Evolutionary conservation across 495 filamentous ascomycete species (phyloP), one percentile per base, ranked within the genome.

Genomic region (Apiosordaria backusii): DNA sequence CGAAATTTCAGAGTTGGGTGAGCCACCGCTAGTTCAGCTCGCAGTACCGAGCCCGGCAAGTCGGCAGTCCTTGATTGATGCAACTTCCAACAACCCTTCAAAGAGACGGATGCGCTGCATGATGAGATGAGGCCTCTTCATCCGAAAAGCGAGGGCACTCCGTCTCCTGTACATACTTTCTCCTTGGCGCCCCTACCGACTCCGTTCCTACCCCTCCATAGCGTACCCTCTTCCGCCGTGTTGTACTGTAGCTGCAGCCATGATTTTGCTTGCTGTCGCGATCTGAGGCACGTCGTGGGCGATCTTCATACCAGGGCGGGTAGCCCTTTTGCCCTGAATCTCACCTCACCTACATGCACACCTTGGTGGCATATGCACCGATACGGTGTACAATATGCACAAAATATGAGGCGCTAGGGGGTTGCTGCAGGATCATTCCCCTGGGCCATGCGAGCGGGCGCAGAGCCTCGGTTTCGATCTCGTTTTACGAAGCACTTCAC

Each of bases 391-490:
- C 19, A 29, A 55, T 19, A 24, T 19, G 25, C 29, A 23, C 22
- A 23, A 23, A 58, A 23, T 22, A 18, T 27, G 26, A 18, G 19
- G 26, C 23, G 19, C 53, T 27, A 58, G 57, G 35, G 35, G 35
- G 35, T 45, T 19, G 15, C 62, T 27, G 40, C 53, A 60, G 19
- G 21, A 58, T 59, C 24, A 26, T 16, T 16, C 5, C 52, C 10
- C 54, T 50, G 57, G 54, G 60, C 54, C 63, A 65, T 18, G 58
- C 55, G 25, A 60, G 55, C 27, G 16, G 16, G 57, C 50, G 62
- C 63, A 69, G 63, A 69, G 67, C 67, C 63, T 69, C 67, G 62
- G 63, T 66, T 69, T 66, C 67, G 61, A 62, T 35, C 13, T 55
- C 24, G 26, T 55, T 60, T 26, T 55, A 53, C 18, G 59, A 18